phyloP scores from a whole-genome alignment of 495 filamentous ascomycete genomes.

The Amniculicola lignicola region DNA sequence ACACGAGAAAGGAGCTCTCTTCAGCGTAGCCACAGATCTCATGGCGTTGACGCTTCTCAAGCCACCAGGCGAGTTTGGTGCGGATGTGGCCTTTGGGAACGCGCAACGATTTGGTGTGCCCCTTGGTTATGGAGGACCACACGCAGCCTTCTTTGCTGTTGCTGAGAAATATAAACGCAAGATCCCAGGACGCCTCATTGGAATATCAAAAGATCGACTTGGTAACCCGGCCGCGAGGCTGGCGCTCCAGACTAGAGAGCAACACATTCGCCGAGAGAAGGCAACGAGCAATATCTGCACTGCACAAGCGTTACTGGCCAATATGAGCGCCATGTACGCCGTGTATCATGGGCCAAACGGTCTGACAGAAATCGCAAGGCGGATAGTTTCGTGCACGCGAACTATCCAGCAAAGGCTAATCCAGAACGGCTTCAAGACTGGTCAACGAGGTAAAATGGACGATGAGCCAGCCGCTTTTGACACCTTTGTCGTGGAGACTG shows the following conservation, averaged over 20 bases:
- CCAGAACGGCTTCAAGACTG: conserved; percentile 62
- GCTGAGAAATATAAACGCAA: conserved; percentile 91
- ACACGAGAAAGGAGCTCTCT: conserved; percentile 74
- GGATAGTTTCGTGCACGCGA: conserved; percentile 66
- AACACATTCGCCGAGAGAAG: conserved; percentile 97
- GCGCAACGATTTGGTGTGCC: conserved; percentile 94
- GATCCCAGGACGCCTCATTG: conserved; percentile 90
- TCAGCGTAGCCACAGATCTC: conserved; percentile 89
- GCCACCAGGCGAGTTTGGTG: conserved; percentile 92
- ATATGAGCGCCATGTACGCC: conserved; percentile 98
- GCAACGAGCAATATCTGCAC: conserved; percentile 99
- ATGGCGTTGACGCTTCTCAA: conserved; percentile 85
- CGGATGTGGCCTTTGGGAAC: conserved; percentile 95
- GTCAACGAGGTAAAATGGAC: conserved; percentile 53
- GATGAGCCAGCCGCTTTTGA: conserved; percentile 67
- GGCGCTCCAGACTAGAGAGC: conserved; percentile 90
- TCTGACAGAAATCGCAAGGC: conserved; percentile 79
- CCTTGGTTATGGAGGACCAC: conserved; percentile 90
- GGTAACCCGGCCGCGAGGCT: conserved; percentile 82
- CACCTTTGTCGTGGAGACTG: conserved; percentile 63
- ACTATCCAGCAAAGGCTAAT: conserved; percentile 66
- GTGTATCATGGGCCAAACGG: conserved; percentile 91
- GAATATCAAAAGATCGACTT: conserved; percentile 86
- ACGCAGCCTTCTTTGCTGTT: conserved; percentile 96
- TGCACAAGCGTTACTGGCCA: conserved; percentile 89